phyloP scores from a whole-genome alignment of 257 asterid species.

The Primulina eburnea region DNA sequence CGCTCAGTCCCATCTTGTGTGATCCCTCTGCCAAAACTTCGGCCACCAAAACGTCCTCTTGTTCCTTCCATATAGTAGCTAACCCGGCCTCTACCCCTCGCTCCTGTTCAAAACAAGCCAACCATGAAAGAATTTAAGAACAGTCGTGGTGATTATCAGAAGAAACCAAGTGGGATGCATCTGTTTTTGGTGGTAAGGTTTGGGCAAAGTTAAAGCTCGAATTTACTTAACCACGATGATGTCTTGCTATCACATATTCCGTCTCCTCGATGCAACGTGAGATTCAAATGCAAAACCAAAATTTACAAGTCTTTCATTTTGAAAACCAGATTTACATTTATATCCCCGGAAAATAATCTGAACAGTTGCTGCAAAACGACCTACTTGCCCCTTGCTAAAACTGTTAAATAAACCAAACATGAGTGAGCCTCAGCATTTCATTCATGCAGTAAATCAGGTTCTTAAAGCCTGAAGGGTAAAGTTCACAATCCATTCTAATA shows the following conservation, averaged over 20 bases:
- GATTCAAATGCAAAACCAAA: too few relatives aligned
- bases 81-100: conserved; percentile 77
- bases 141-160: neutral
- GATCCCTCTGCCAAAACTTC: conserved; percentile 48
- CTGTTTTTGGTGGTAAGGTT: neutral
- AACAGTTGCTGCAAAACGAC: too few relatives aligned
- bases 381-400: too few relatives aligned
- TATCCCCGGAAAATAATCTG: too few relatives aligned
- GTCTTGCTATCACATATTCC: neutral
- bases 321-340: neutral
- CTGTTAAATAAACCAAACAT: too few relatives aligned
- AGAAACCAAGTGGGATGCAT: neutral
- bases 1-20: conserved; percentile 54
- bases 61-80: conserved; percentile 63
- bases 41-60: conserved; percentile 74
- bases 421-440: too few relatives aligned
- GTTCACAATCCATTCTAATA: too few relatives aligned
- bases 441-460: too few relatives aligned
- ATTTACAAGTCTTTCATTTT: neutral
- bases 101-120: conserved; percentile 53
- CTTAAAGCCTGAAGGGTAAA: too few relatives aligned
- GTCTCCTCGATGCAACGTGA: too few relatives aligned
- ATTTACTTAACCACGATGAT: too few relatives aligned
- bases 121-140: conserved; percentile 9
- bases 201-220: neutral